phyloP scores from a whole-genome alignment of 2,329 filamentous ascomycete genomes.

The Alternaria longipes region DNA sequence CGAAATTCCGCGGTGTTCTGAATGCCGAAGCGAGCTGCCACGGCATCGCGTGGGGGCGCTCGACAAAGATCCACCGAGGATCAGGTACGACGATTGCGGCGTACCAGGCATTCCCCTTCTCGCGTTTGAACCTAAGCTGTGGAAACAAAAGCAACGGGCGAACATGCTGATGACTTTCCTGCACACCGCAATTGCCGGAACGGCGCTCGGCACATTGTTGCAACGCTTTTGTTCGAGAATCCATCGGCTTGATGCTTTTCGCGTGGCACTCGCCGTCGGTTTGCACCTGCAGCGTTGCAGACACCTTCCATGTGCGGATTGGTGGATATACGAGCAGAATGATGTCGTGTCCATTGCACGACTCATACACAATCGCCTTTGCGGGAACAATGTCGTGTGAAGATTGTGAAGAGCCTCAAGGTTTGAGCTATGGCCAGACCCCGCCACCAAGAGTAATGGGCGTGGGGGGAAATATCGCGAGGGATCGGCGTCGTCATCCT shows the following conservation, averaged over 20 bases:
- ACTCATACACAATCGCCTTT: constrained; percentile 3
- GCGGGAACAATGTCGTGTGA: constrained; percentile 15
- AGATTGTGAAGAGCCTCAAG: constrained; percentile 24
- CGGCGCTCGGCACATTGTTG: constrained; percentile 22
- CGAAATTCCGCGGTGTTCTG: constrained; percentile 15
- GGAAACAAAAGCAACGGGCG: constrained; percentile 41
- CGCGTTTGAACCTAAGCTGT: constrained; percentile 29
- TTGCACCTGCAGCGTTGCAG: constrained; percentile 5
- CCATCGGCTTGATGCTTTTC: not conserved
- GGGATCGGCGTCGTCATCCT: constrained; percentile 20
- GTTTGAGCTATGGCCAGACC: constrained; percentile 27
- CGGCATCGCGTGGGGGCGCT: constrained; percentile 41
- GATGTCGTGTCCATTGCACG: constrained; percentile 5
- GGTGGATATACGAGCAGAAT: not conserved
- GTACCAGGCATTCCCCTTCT: constrained; percentile 27
- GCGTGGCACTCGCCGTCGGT: not conserved
- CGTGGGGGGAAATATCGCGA: constrained; percentile 33
- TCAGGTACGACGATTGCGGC: constrained; percentile 44
- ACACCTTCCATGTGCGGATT: constrained; percentile 3
- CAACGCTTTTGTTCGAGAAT: constrained; percentile 11
- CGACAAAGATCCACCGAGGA: constrained; percentile 30
- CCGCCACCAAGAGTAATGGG: constrained; percentile 32
- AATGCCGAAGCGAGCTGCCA: constrained; percentile 24
- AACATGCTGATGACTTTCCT: constrained; percentile 33
- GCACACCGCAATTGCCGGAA: constrained; percentile 33